Conservation (phyloP, 2,329 filamentous ascomycete genomes). For the Alternaria burnsii region DNA sequence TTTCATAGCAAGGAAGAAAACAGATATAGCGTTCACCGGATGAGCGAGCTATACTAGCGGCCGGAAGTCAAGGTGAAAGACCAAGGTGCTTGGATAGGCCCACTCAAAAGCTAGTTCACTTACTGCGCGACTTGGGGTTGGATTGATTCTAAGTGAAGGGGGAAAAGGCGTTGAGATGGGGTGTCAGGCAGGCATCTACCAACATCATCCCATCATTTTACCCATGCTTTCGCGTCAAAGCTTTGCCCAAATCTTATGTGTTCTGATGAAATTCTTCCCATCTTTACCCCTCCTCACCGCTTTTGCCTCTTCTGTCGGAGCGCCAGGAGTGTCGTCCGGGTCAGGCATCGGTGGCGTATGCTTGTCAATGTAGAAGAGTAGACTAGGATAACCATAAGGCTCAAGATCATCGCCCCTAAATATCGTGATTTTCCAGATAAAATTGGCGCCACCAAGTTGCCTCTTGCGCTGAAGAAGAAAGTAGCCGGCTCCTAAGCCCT, state of each 20-base stretch:
- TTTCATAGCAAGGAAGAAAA: not conserved
- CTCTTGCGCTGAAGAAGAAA: slow-evolving; percentile 23
- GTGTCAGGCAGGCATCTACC: not conserved
- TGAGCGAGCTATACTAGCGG: not conserved
- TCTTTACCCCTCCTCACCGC: not conserved
- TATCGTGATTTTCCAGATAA: slow-evolving; percentile 18
- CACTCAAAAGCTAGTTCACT: not conserved
- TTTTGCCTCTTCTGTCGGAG: not conserved
- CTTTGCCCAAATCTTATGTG: not conserved
- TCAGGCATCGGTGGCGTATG: not conserved
- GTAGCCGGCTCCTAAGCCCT: slow-evolving; percentile 15
- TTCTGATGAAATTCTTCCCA: not conserved
- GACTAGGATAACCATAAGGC: slow-evolving; percentile 2
- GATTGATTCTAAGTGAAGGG: not conserved
- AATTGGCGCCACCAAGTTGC: slow-evolving; percentile 19
- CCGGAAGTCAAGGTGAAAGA: not conserved
- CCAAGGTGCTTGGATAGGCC: not conserved
- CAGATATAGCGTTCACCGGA: not conserved
- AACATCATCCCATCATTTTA: not conserved
- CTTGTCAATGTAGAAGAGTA: slow-evolving; percentile 18
- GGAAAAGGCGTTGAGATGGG: not conserved
- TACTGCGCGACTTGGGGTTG: not conserved
- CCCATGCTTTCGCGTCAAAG: not conserved
- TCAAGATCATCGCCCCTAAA: not conserved
- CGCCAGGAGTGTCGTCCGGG: not conserved